phyloP scores from a whole-genome alignment of 2,329 filamentous ascomycete species.

The Scedosporium boydii region DNA sequence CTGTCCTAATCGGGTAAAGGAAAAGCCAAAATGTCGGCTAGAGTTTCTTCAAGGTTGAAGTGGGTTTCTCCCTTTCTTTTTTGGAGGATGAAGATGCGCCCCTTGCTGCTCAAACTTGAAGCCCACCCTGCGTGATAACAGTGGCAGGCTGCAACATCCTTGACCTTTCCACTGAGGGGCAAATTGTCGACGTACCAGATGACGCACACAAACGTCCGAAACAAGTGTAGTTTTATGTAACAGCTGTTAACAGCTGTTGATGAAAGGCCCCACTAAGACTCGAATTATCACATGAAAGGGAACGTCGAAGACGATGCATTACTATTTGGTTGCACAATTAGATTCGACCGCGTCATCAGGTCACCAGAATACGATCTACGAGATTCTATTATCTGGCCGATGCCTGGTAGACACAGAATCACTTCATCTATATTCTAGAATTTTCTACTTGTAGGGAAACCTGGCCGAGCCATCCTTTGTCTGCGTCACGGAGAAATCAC shows the following conservation, averaged over 20 bases:
- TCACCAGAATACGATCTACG: background rate
- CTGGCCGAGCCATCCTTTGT: background rate
- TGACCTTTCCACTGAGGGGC: constrained; percentile 1
- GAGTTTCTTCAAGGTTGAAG: background rate
- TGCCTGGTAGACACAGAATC: background rate
- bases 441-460: background rate
- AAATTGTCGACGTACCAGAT: constrained; percentile 1
- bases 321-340: background rate
- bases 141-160: background rate
- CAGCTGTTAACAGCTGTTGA: background rate
- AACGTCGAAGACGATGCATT: background rate
- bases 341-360: background rate
- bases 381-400: background rate
- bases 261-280: background rate
- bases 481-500: no score
- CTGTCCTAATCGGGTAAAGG: background rate
- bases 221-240: background rate
- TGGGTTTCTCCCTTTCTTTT: background rate
- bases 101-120: background rate
- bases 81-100: background rate
- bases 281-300: background rate
- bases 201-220: background rate
- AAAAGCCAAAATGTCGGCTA: background rate
- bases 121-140: background rate
- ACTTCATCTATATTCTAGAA: background rate